phyloP scores from a whole-genome alignment of 495 filamentous ascomycete species.

The Staphylotrichum longicolle region DNA sequence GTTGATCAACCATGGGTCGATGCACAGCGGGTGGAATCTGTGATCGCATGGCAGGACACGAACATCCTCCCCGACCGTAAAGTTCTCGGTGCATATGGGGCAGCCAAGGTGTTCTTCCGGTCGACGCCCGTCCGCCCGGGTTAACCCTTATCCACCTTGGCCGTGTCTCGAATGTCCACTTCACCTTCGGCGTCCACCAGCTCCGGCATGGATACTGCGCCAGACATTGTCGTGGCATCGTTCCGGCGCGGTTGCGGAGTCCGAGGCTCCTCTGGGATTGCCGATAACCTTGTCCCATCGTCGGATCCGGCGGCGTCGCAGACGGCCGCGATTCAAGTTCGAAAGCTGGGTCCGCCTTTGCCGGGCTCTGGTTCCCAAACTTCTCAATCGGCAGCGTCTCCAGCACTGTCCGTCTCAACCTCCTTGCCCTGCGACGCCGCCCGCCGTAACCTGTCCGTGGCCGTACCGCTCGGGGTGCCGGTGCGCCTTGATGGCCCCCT shows the following conservation, averaged over 20 bases:
- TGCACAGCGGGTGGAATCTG: conserved; percentile 90
- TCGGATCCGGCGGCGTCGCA: conserved; percentile 35
- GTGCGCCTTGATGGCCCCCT: conserved; percentile 88
- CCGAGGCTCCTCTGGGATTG: conserved; percentile 33
- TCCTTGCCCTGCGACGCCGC: conserved; percentile 75
- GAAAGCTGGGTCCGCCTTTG: conserved; percentile 59
- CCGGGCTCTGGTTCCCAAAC: conserved; percentile 71
- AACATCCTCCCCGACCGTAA: conserved; percentile 83
- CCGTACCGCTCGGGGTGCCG: conserved; percentile 95
- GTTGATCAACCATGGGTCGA: conserved; percentile 96
- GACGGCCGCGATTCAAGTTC: conserved; percentile 53
- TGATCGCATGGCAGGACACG: conserved; percentile 91
- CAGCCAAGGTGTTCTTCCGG: conserved; percentile 59
- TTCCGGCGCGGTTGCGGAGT: conserved; percentile 20
- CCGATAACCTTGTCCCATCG: conserved; percentile 31
- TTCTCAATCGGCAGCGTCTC: conserved; percentile 95
- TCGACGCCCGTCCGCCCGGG: conserved; percentile 1
- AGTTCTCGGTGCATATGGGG: conserved; percentile 92
- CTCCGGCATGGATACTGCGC: conserved; percentile 16
- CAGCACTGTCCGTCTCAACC: conserved; percentile 86
- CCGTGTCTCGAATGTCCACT: background rate
- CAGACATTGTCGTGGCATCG: conserved; percentile 16
- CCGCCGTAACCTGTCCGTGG: conserved; percentile 66
- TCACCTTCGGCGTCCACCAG: conserved; percentile 11
- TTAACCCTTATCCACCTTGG: conserved; percentile 15